Evolutionary conservation across 2,329 filamentous ascomycete species (phyloP).

Genomic region (Diaporthe longicolla): DNA sequence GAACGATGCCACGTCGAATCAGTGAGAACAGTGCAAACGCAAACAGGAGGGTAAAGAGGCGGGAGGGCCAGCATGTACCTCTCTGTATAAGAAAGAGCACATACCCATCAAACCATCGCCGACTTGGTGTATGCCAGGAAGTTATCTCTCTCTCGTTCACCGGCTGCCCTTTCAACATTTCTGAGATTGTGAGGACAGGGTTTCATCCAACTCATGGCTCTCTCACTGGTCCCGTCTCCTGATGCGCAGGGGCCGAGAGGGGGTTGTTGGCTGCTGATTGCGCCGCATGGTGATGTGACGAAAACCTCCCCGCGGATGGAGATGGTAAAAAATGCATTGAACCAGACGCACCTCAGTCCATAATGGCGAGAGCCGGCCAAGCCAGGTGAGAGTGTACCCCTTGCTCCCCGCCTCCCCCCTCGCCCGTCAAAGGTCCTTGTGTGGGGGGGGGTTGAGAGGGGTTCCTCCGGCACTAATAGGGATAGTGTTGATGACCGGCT

Average conservation of each 20-base stretch:
- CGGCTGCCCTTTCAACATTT: too few relatives aligned
- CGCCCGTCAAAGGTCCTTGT: background rate
- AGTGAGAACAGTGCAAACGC: background rate
- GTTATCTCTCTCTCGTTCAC: background rate
- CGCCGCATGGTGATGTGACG: background rate
- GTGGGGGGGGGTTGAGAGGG: background rate
- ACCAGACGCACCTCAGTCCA: background rate
- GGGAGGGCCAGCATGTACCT: background rate
- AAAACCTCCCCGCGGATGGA: background rate
- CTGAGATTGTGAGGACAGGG: background rate
- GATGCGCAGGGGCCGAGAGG: background rate
- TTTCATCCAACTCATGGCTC: too few relatives aligned
- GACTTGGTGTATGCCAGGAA: background rate
- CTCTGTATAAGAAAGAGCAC: constrained; percentile 2
- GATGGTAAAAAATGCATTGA: background rate
- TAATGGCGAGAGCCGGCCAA: background rate
- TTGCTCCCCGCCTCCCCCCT: background rate
- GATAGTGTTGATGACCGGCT: background rate
- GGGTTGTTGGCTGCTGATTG: background rate
- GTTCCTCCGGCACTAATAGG: background rate
- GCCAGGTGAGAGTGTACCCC: background rate
- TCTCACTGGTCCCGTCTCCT: background rate
- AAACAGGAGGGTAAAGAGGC: background rate
- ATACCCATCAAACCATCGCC: background rate
- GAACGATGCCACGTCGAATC: background rate